phyloP scores from a whole-genome alignment of 2,329 filamentous ascomycete species.

The Sclerotinia subarctica region DNA sequence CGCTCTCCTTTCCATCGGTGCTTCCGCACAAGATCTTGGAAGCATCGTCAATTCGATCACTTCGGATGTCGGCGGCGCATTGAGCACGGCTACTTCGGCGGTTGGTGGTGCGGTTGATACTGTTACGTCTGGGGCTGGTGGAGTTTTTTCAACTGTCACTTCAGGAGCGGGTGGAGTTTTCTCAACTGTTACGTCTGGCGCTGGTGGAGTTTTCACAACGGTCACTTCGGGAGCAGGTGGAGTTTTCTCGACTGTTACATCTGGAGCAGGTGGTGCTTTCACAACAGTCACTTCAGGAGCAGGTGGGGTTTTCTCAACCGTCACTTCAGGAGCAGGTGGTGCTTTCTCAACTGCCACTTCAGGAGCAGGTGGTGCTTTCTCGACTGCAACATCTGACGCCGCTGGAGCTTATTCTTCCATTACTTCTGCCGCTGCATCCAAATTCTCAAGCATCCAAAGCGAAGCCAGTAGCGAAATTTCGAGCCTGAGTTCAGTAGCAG shows the following conservation, averaged over 20 bases:
- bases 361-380: background rate
- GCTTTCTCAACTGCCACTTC: background rate
- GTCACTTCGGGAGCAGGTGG: background rate
- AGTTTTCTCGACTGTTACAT: background rate
- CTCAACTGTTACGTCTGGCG: background rate
- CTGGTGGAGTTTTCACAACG: constrained; percentile 3
- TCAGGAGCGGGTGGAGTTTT: background rate
- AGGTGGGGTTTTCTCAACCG: background rate
- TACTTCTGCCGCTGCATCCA: constrained; percentile 12
- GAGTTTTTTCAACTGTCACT: background rate
- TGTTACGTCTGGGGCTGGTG: background rate
- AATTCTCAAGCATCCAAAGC: background rate
- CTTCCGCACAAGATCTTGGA: background rate
- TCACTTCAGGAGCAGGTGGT: background rate
- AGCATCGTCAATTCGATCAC: background rate
- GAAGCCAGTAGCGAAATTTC: constrained; percentile 12
- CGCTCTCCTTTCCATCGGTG: constrained; percentile 12
- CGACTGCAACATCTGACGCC: background rate
- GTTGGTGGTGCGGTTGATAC: constrained; percentile 4
- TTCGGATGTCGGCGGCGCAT: constrained; percentile 5
- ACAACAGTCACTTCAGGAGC: background rate
- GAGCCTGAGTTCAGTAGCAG: constrained; percentile 13
- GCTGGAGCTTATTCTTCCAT: background rate
- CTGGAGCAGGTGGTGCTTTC: background rate
- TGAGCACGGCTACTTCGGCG: background rate